Evolutionary conservation across 139 green algal species (phyloP), one percentile per base, ranked within the genome.

Genomic region (Tetradesmus obliquus): DNA sequence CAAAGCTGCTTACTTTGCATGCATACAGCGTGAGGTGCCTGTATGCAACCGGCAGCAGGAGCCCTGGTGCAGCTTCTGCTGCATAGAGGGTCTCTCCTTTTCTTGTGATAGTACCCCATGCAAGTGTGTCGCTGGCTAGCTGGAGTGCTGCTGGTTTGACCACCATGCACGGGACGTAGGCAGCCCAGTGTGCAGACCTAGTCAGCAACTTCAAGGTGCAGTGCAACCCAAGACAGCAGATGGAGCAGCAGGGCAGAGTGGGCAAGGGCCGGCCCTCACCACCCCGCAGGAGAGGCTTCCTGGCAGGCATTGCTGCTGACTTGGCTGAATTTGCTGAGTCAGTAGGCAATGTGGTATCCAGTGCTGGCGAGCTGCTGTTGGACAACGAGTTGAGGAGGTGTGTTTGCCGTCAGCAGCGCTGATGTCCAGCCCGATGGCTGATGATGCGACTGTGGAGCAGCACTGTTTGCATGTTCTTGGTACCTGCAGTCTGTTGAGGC

Each of bases 321-420:
- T 19, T 93, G n/a, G 85, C 12, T 5, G 9, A 91, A 7, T n/a
- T 86, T 82, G 80, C 80, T 7, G 86, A 79, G 20, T 51, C 19
- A 7, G 85, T 93, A 13, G 55, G 71, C 24, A 55, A 81, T 20
- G 90, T 88, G 7, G 88, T 92, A 13, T 72, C 76, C 6, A 91
- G 84, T 17, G 91, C 91, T 55, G 80, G 82, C 8, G 93, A 95
- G 91, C 86, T 95, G 8, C 51, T 95, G 54, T 8, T 82, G 9
- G 93, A 95, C 82, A 82, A 62, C 45, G 91, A 94, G 19, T 87
- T 95, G 5, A 79, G 93, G 51, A 91, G 87, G 93, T 93, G 76
- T 79, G 80, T 15, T 79, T 10, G 1, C 0, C 3, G 9, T 24
- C 54, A 3, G 54, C 86, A 62, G n/a, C 55, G 79, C 24, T 58